Percentiles rank a stretch among this genome's conserved stretches.
phyloP scores from a whole-genome alignment of 2,329 filamentous ascomycete species.

The Sclerotiophoma versabilis region DNA sequence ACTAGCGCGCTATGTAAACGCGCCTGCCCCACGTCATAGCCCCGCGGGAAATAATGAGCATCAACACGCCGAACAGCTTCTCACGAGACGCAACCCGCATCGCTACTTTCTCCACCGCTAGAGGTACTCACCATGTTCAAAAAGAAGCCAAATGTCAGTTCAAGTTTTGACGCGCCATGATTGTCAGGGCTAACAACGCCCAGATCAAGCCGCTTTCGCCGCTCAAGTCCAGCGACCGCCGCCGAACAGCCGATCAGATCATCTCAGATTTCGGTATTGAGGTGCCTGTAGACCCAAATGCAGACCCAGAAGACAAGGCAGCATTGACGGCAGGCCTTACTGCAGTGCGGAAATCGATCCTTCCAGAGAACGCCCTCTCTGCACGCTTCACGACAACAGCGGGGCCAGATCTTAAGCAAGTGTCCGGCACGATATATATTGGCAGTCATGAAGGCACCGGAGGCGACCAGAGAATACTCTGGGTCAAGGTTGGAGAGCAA shows the following conservation, averaged over 20 bases:
- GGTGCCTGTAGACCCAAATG: slow-evolving; percentile 50
- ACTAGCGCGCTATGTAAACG: slow-evolving; percentile 6
- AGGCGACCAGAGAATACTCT: slow-evolving; percentile 66
- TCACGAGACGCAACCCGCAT: not conserved
- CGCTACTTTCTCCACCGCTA: not conserved
- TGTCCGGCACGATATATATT: slow-evolving; percentile 70
- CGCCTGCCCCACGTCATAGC: slow-evolving; percentile 14
- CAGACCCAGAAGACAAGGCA: slow-evolving; percentile 53
- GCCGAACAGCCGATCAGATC: slow-evolving; percentile 71
- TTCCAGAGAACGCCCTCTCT: slow-evolving; percentile 69
- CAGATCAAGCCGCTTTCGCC: slow-evolving; percentile 72
- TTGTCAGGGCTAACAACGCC: slow-evolving; percentile 6
- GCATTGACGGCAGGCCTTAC: slow-evolving; percentile 56
- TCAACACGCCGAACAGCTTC: slow-evolving; percentile 1
- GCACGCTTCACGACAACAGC: slow-evolving; percentile 71
- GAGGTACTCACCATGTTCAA: slow-evolving; percentile 61
- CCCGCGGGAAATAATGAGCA: slow-evolving; percentile 15
- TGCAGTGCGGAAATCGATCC: slow-evolving; percentile 63
- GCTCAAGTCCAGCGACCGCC: slow-evolving; percentile 70
- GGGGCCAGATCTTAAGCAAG: slow-evolving; percentile 66
- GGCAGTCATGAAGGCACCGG: slow-evolving; percentile 61
- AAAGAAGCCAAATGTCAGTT: slow-evolving; percentile 65
- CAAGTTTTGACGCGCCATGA: not conserved
- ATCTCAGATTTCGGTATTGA: slow-evolving; percentile 67
- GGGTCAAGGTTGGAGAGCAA: slow-evolving; percentile 68